Base-by-base conservation (phyloP, 2,329 filamentous ascomycete species). In the Chaetomium globosum region DNA sequence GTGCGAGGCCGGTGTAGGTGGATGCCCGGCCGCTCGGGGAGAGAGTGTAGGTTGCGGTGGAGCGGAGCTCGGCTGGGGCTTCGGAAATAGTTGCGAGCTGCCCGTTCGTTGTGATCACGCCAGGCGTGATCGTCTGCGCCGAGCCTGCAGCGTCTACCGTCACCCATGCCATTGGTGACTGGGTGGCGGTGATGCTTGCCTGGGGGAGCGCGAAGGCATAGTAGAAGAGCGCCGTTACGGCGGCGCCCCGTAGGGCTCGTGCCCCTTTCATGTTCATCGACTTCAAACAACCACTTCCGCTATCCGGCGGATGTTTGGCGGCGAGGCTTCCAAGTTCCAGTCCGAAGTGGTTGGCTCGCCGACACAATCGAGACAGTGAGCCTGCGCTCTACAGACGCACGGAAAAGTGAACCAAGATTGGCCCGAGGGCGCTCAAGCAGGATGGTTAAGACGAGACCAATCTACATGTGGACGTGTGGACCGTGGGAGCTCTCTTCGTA, bases 1-100 rank as follows among this genome's bases (percentile, higher is more conserved):
- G 75, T 2, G 74, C 68, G n/a, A 71, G 64, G 26, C 74, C 75
- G 13, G 75, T 77, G 59, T 69, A 74, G 7, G 75, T 77, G 10
- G 70, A 71, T 6, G 70, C 58, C 3, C 54, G 56, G 23, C 71
- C 70, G 49, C 53, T 54, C 23, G 73, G 70, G 19, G 71, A 71
- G 59, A 77, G 51, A 26, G 73, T 74, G 64, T 73, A 76, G 3
- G 75, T 72, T 2, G 67, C 65, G 0, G 73, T 74, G 12, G 70
- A 68, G 16, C 73, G 72, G 7, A 78, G 70, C 30, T 65, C 64
- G 49, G 67, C 68, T 0, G 77, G 77, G 1, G 76, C 71, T 5
- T 71, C 65, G 33, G 68, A 71, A 52, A 76, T 28, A 55, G 77
- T 78, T 0, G 68, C 65, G 19, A 59, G 61, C 33, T 69, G 71